phyloP scores from a whole-genome alignment of 2,329 filamentous ascomycete species.

The Phaeosphaeriaceae sp. region DNA sequence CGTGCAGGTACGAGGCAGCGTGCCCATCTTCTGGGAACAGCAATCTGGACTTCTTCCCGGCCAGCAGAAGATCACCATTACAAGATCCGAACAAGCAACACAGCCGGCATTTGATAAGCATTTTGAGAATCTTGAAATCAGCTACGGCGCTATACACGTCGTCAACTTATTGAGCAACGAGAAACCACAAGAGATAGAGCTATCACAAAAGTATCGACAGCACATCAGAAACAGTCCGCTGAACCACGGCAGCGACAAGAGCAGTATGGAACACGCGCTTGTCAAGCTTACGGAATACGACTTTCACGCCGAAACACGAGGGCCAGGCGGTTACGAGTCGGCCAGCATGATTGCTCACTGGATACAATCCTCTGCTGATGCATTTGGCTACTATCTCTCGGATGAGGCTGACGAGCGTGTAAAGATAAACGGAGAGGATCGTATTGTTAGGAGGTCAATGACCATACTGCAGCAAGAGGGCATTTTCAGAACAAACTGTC shows the following conservation, averaged over 20 bases:
- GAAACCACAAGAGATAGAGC: conserved; percentile 83
- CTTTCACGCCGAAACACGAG: conserved; percentile 93
- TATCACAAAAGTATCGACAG: conserved; percentile 78
- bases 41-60: conserved; percentile 84
- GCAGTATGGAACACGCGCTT: conserved; percentile 70
- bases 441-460: conserved; percentile 55
- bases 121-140: conserved; percentile 82
- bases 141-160: conserved; percentile 89
- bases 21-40: conserved; percentile 98
- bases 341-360: conserved; percentile 82
- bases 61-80: conserved; percentile 93
- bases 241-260: conserved; percentile 64
- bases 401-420: conserved; percentile 68
- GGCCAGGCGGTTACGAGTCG: conserved; percentile 84
- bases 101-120: conserved; percentile 96
- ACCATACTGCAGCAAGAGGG: conserved; percentile 90
- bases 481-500: conserved; percentile 93
- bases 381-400: conserved; percentile 90
- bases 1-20: conserved; percentile 87
- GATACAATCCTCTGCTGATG: conserved; percentile 79
- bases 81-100: conserved; percentile 85
- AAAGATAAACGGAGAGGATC: conserved; percentile 50
- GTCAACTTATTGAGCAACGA: conserved; percentile 92
- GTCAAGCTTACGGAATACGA: conserved; percentile 88
- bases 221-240: conserved; percentile 78